A percentile compares a stretch with the other conserved stretches of the same genome.
Evolutionary conservation across 306 rosid species (phyloP).

Genomic region (Cajanus cajan): DNA sequence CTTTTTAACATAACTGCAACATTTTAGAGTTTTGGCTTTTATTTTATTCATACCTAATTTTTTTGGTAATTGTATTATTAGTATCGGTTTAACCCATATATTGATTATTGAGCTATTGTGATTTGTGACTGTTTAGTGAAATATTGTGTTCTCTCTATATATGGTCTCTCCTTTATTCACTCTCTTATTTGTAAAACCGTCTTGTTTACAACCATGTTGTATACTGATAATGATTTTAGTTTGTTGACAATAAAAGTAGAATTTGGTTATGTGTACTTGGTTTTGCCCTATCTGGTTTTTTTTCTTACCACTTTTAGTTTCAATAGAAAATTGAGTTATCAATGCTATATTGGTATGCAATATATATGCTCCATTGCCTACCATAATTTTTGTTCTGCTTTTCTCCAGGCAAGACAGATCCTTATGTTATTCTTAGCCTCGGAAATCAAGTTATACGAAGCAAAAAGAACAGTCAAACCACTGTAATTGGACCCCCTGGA

Average conservation of each 20-base stretch:
- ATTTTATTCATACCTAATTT: background rate
- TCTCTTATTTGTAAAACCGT: background rate
- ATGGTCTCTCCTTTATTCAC: background rate
- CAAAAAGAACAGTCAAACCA: constrained; percentile 97
- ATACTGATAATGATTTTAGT: background rate
- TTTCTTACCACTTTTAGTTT: background rate
- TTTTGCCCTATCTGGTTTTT: background rate
- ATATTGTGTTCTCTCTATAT: background rate
- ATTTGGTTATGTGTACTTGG: background rate
- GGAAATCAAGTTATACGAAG: constrained; percentile 89
- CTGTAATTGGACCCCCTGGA: constrained; percentile 94
- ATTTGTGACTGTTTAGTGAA: background rate
- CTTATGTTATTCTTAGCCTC: constrained; percentile 76
- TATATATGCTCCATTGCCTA: background rate
- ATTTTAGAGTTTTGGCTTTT: background rate
- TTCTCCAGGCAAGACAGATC: constrained; percentile 91
- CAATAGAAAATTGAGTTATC: background rate
- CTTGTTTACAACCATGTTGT: background rate
- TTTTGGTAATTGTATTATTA: background rate
- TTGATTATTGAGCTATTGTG: background rate
- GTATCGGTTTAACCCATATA: background rate
- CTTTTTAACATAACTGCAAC: background rate
- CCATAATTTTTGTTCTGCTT: background rate
- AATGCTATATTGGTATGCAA: background rate
- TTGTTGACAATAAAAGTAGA: background rate